Percentiles rank a stretch among this genome's conserved stretches.
Evolutionary conservation across 768 basidiomycete genomes (phyloP).

Genomic region (Pseudohyphozyma bogoriensis): DNA sequence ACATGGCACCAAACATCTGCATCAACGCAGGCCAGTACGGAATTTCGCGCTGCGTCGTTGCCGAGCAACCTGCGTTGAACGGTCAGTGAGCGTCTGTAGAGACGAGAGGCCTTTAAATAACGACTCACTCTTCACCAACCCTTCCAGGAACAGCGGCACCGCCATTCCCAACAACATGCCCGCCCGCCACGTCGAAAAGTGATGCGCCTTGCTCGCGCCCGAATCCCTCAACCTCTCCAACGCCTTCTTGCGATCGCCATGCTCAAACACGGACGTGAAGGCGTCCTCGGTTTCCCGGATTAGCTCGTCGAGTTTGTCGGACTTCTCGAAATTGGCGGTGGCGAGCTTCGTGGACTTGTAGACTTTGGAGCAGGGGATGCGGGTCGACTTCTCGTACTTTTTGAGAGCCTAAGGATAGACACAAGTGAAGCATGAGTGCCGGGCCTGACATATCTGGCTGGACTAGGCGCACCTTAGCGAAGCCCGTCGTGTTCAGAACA

Average conservation of each 20-base stretch:
- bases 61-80: conserved; percentile 7
- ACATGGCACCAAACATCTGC: conserved; percentile 63
- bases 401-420: conserved; percentile 14
- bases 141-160: conserved; percentile 24
- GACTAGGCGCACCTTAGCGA: conserved; percentile 24
- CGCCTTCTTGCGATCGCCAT: conserved; percentile 72
- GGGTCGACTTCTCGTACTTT: conserved; percentile 32
- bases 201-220: conserved; percentile 30
- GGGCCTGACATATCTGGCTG: conserved; percentile 42
- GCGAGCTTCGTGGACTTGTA: conserved; percentile 74
- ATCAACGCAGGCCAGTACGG: conserved; percentile 61
- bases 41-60: conserved; percentile 37
- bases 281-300: conserved; percentile 65
- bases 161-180: conserved; percentile 26
- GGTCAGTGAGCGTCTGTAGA: background rate
- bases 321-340: conserved; percentile 56
- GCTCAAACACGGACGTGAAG: conserved; percentile 63
- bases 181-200: conserved; percentile 24
- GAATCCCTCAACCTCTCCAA: conserved; percentile 51
- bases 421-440: conserved; percentile 40
- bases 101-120: no score
- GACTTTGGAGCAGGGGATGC: conserved; percentile 53
- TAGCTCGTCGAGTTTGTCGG: conserved; percentile 53
- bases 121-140: conserved; percentile 21
- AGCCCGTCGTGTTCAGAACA: conserved; percentile 77